Evolutionary conservation across 169 alveolate genomes (phyloP), one percentile per base, ranked within the genome.

Genomic region (Cryptosporidium ubiquitum): DNA sequence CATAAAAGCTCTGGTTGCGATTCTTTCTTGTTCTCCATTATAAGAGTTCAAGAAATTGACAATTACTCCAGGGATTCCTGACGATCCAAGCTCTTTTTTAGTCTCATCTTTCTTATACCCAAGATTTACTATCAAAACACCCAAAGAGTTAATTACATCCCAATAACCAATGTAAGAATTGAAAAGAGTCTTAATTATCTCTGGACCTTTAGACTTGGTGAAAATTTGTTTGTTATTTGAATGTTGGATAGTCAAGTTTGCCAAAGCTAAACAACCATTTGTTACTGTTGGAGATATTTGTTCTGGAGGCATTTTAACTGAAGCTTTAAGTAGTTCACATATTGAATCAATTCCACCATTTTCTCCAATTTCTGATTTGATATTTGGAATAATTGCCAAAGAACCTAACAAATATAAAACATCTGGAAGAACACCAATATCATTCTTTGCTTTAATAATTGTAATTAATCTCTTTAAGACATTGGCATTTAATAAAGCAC

Each of bases 51-150:
- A 86, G 79, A 95, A 94, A 51, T 93, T 93, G 31, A 95, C 96
- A 68, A 96, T 94, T n/a, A 96, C 97, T 18, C 94, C 96, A 4
- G 97, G 97, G 6, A 96, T 96, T 5, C 96, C 97, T 55, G 93
- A 91, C 37, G 92, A 91, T 4, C 98, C 98, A 57, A 94, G 94
- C 14, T 86, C 84, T 84, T 91, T 95, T 91, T 96, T 96, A 92
- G 95, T 93, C 23, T 55, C 92, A 51, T 95, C 97, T 89, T 95
- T 96, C 92, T 95, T 93, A 91, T 94, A 96, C 23, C 95, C 93
- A 73, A 95, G 69, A 86, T 96, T 96, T 85, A 97, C 95, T 12
- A 96, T 92, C 84, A 96, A 84, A 52, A 95, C 96, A 39, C 96
- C 92, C 26, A 96, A 96, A n/a, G 97, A 96, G 89, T 96, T 96